Percentiles rank a stretch among this genome's conserved stretches.
phyloP scores from a whole-genome alignment of 1,284 basidiomycete genomes.

The Chiua sp. region DNA sequence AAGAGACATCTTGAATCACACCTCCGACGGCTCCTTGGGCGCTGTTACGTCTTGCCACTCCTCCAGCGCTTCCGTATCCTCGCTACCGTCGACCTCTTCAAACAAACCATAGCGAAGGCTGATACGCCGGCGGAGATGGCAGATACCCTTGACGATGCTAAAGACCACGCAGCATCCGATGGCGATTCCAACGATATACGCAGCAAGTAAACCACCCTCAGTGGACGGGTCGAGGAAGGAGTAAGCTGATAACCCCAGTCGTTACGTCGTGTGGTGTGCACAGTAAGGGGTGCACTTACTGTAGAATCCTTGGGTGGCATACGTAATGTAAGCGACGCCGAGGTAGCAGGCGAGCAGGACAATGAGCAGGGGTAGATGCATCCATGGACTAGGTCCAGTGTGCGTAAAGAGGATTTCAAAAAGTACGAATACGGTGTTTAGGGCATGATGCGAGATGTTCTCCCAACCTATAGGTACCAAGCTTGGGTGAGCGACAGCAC shows the following conservation, averaged over 20 bases:
- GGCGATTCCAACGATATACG: slow-evolving; percentile 60
- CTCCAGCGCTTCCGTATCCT: slow-evolving; percentile 17
- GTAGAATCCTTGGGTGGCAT: slow-evolving; percentile 64
- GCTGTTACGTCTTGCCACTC: slow-evolving; percentile 33
- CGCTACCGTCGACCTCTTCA: background rate
- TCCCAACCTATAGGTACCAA: slow-evolving; percentile 49
- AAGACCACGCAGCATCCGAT: slow-evolving; percentile 54
- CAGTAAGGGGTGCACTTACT: slow-evolving; percentile 42
- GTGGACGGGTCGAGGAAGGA: slow-evolving; percentile 48
- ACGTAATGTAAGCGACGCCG: slow-evolving; percentile 69
- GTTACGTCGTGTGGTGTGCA: slow-evolving; percentile 1
- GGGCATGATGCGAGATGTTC: slow-evolving; percentile 64
- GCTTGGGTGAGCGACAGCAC: slow-evolving; percentile 3
- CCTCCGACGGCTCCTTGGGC: slow-evolving; percentile 19
- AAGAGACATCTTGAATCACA: background rate
- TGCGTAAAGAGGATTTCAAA: slow-evolving; percentile 65
- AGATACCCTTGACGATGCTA: slow-evolving; percentile 41
- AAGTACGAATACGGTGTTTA: slow-evolving; percentile 63
- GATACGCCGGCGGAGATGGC: slow-evolving; percentile 38
- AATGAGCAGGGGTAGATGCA: slow-evolving; percentile 51
- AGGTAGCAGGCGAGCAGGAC: slow-evolving; percentile 62
- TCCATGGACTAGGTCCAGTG: slow-evolving; percentile 57
- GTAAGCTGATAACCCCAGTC: slow-evolving; percentile 44
- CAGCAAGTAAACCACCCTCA: slow-evolving; percentile 44
- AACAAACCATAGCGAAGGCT: slow-evolving; percentile 12